These are phyloP conservation scores for Aspergillus sojae DNA, from an alignment of 2,329 filamentous ascomycete species.

Conservation along the genomic window DNA sequence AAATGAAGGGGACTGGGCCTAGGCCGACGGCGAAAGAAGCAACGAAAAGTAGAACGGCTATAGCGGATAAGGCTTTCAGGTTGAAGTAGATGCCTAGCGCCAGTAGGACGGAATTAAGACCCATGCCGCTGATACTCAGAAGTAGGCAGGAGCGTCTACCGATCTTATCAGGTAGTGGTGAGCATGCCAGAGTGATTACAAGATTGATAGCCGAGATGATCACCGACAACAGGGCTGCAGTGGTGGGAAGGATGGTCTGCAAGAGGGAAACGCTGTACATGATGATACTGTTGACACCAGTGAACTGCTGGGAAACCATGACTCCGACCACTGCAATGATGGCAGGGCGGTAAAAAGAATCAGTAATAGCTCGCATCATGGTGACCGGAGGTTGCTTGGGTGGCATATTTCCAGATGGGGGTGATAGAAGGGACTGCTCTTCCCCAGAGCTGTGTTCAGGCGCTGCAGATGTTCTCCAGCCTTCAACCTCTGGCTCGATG, in stretches of 20 bases:
- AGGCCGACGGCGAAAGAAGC: constrained; percentile 87
- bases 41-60: constrained; percentile 84
- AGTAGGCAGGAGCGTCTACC: constrained; percentile 86
- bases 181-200: constrained; percentile 75
- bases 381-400: constrained; percentile 69
- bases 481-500: constrained; percentile 71
- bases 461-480: constrained; percentile 53
- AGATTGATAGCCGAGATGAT: constrained; percentile 86
- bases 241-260: constrained; percentile 75
- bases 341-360: constrained; percentile 70
- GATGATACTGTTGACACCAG: constrained; percentile 93
- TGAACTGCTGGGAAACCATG: constrained; percentile 91
- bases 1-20: constrained; percentile 91
- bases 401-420: constrained; percentile 63
- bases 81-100: constrained; percentile 77
- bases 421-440: constrained; percentile 68
- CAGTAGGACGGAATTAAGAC: constrained; percentile 72
- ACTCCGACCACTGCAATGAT: constrained; percentile 84
- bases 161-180: constrained; percentile 82
- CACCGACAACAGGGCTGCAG: constrained; percentile 82
- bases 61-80: constrained; percentile 73
- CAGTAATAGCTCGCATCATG: constrained; percentile 64
- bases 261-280: constrained; percentile 97
- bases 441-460: constrained; percentile 53
- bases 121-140: constrained; percentile 82